These are phyloP conservation scores for Pulicaria dysenterica DNA, from an alignment of 129 eudicot genomes.

Conservation along the genomic window DNA sequence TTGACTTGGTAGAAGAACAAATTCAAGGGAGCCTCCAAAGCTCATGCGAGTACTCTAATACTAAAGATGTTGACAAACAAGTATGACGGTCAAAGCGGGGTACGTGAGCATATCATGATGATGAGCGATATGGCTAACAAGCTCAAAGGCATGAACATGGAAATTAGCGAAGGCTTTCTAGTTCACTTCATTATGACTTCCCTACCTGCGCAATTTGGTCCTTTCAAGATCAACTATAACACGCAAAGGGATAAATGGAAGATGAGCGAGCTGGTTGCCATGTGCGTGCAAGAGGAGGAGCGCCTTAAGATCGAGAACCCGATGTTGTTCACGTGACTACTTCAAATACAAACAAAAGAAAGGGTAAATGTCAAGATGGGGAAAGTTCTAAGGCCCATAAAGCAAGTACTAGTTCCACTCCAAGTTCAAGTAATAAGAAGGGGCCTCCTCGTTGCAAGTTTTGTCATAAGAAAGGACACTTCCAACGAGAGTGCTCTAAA, in stretches of 20 bases:
- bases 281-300: not conserved
- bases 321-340: not conserved
- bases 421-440: too few species aligned
- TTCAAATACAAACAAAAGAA: not conserved
- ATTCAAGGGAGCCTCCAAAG: not conserved
- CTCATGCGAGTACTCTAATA: not conserved
- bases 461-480: not conserved
- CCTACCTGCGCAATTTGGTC: not conserved
- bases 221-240: slow-evolving; percentile 11
- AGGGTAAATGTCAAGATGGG: not conserved
- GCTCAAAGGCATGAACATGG: slow-evolving; percentile 11
- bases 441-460: not conserved
- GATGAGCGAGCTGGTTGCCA: not conserved
- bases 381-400: not conserved
- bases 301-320: not conserved
- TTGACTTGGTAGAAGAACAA: not conserved
- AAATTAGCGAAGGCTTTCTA: not conserved
- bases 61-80: not conserved
- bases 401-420: too few species aligned
- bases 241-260: not conserved
- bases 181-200: slow-evolving; percentile 18
- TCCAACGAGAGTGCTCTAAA: too few species aligned
- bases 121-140: not conserved
- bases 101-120: too few species aligned
- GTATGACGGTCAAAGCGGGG: not conserved